A percentile compares a stretch with the other conserved stretches of the same genome.
Conservation (phyloP, 306 rosid genomes). For the Rosa multiflora region DNA sequence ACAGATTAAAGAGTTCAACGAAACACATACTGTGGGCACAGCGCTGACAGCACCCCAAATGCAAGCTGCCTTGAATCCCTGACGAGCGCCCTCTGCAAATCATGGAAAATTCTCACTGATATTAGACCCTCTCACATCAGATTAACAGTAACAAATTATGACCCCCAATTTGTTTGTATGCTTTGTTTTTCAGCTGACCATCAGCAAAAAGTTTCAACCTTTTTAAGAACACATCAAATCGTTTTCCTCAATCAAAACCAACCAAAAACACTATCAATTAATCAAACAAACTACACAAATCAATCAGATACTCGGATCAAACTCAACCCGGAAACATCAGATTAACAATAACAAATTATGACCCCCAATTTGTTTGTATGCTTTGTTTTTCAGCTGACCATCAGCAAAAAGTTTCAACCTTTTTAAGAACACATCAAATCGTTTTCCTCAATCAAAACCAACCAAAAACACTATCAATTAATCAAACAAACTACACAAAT, state of each 20-base stretch:
- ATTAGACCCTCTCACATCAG: background rate
- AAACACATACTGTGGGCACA: constrained; percentile 68
- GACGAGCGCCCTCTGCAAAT: constrained; percentile 77
- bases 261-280: background rate
- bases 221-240: background rate
- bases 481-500: too few relatives aligned
- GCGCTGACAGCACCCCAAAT: constrained; percentile 54
- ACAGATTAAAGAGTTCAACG: background rate
- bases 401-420: too few relatives aligned
- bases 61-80: constrained; percentile 74
- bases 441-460: too few relatives aligned
- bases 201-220: background rate
- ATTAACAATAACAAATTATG: too few relatives aligned
- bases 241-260: background rate
- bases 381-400: too few relatives aligned
- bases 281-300: background rate
- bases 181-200: background rate
- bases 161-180: background rate
- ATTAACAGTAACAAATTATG: background rate
- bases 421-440: too few relatives aligned
- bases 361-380: too few relatives aligned
- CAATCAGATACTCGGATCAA: background rate
- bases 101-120: too few relatives aligned
- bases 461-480: too few relatives aligned
- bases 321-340: too few relatives aligned